Percentiles rank a stretch among this genome's conserved stretches.
Evolutionary conservation across 176 grass and related monocot genomes (phyloP).

Genomic region (Eragrostis nindensis): DNA sequence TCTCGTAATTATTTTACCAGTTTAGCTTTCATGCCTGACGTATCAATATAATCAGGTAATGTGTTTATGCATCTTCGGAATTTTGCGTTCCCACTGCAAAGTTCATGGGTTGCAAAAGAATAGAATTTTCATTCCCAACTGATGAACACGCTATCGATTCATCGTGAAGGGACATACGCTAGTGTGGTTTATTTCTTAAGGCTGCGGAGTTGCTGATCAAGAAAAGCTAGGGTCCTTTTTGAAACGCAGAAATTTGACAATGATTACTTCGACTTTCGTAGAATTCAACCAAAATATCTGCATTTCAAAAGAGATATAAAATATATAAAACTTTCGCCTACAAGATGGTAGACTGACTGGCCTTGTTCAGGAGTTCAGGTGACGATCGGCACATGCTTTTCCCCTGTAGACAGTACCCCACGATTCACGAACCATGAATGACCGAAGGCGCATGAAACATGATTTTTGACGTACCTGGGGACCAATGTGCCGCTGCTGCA

Average conservation of each 20-base stretch:
- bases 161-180: too few species aligned
- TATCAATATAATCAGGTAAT: neutral
- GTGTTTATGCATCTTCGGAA: too few species aligned
- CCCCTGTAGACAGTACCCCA: neutral
- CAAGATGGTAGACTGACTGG: too few species aligned
- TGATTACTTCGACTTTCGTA: too few species aligned
- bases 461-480: neutral
- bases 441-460: neutral
- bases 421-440: neutral
- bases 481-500: neutral
- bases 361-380: neutral
- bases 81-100: neutral
- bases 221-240: too few species aligned
- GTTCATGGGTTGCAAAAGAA: neutral
- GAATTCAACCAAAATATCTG: too few species aligned
- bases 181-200: too few species aligned
- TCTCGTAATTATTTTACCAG: neutral
- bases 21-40: neutral
- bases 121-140: neutral
- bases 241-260: too few species aligned
- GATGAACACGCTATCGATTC: neutral
- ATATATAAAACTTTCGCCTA: too few species aligned
- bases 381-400: neutral
- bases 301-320: too few species aligned
- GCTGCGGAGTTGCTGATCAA: too few species aligned